Conservation (phyloP, 768 basidiomycete genomes). For the Lactarius deliciosus region DNA sequence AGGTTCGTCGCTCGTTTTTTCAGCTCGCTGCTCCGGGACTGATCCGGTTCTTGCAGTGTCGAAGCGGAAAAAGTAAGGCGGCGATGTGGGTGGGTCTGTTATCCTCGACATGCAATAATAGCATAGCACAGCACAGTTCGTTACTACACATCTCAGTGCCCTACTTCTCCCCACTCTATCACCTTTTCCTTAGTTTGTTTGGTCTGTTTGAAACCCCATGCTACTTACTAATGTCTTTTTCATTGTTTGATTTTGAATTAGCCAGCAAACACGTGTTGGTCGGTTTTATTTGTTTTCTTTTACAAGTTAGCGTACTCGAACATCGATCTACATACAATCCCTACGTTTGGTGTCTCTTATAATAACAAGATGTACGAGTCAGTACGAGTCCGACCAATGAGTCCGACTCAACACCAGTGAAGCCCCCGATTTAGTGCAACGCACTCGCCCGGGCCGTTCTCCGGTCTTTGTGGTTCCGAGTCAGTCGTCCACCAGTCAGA, state of each 20-base stretch:
- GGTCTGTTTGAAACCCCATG: background rate
- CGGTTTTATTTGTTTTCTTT: background rate
- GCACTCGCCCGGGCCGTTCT: too few relatives aligned
- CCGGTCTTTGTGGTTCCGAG: too few relatives aligned
- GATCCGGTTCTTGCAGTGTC: constrained; percentile 31
- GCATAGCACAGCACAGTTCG: background rate
- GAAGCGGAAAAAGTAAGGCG: constrained; percentile 43
- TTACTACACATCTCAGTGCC: background rate
- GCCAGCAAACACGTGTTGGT: background rate
- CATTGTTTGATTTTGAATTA: background rate
- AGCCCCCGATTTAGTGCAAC: too few relatives aligned
- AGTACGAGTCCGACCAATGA: too few relatives aligned
- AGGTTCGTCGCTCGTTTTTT: constrained; percentile 35
- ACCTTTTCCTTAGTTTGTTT: background rate
- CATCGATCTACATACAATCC: constrained; percentile 3
- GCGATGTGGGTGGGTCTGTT: background rate
- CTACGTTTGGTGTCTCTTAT: constrained; percentile 4
- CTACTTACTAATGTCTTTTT: constrained; percentile 4
- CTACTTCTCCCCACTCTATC: background rate
- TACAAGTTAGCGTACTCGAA: constrained; percentile 14
- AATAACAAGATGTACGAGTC: constrained; percentile 7
- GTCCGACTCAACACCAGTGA: too few relatives aligned
- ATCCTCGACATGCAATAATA: background rate
- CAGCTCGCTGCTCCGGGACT: background rate
- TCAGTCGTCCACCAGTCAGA: too few relatives aligned